These are phyloP conservation scores for Apiotrichum porosum DNA, from an alignment of 1,284 basidiomycete genomes.

Conservation along the genomic window DNA sequence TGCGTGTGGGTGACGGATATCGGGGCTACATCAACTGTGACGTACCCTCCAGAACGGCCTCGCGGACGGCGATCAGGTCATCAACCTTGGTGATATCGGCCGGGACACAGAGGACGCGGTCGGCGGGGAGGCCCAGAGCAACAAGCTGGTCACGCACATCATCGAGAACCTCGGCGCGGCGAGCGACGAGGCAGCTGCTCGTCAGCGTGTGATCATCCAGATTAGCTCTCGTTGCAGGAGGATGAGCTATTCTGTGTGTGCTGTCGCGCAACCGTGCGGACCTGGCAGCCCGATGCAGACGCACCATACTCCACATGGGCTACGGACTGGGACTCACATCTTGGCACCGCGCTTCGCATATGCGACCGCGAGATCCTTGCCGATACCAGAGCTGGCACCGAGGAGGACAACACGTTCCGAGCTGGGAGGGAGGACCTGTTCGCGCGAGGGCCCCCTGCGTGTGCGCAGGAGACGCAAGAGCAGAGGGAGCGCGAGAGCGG, in stretches of 20 bases:
- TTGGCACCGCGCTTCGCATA: conserved; percentile 71
- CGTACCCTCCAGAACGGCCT: conserved; percentile 58
- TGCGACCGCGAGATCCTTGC: conserved; percentile 63
- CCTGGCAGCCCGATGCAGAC: too few species aligned
- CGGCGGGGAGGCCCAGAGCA: conserved; percentile 27
- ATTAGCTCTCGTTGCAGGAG: too few species aligned
- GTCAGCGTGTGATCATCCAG: too few species aligned
- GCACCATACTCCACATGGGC: too few species aligned
- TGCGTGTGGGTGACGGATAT: neutral
- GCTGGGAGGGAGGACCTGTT: conserved; percentile 40
- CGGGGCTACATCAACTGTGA: conserved; percentile 3
- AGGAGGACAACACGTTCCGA: conserved; percentile 71
- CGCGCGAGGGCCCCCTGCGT: conserved; percentile 29
- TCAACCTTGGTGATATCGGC: conserved; percentile 66
- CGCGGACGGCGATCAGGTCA: conserved; percentile 64
- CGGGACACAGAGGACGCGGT: conserved; percentile 46
- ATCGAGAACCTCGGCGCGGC: conserved; percentile 58
- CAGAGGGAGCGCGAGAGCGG: conserved; percentile 50
- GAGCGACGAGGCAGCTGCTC: conserved; percentile 64
- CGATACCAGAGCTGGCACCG: conserved; percentile 80
- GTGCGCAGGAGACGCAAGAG: conserved; percentile 25
- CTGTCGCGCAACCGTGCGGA: neutral
- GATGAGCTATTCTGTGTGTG: too few species aligned
- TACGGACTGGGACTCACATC: too few species aligned
- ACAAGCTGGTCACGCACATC: conserved; percentile 62